Evolutionary conservation across 805 yeast species (phyloP).

Genomic region (Zygoascus bituminiphila): DNA sequence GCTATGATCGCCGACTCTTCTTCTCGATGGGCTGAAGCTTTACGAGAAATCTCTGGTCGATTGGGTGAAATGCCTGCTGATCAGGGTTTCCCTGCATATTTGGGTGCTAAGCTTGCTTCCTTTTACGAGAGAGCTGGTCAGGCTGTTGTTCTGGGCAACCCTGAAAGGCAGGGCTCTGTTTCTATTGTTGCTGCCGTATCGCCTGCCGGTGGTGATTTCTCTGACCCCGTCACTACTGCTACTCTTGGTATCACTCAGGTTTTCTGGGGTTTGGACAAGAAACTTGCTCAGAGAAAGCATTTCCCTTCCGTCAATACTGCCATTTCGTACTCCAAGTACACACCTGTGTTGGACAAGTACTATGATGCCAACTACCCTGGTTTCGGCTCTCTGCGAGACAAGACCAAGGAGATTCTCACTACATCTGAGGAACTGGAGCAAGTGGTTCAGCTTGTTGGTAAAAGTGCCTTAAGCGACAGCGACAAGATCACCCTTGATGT

Average conservation of each 20-base stretch:
- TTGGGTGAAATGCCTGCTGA: conserved; percentile 99
- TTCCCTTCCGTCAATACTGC: conserved; percentile 98
- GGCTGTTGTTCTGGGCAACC: conserved; percentile 91
- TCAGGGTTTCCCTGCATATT: conserved; percentile 99
- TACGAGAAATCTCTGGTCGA: conserved; percentile 99
- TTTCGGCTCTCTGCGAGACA: conserved; percentile 82
- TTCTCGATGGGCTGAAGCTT: conserved; percentile 99
- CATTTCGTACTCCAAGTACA: conserved; percentile 94
- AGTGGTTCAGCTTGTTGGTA: conserved; percentile 98
- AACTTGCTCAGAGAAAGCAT: conserved; percentile 98
- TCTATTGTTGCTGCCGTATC: conserved; percentile 99
- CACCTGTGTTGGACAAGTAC: conserved; percentile 74
- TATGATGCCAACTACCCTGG: conserved; percentile 84
- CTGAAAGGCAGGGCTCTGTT: conserved; percentile 93
- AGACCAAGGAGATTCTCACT: conserved; percentile 87
- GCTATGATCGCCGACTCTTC: conserved; percentile 99
- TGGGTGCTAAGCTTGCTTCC: conserved; percentile 97
- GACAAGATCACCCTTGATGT: conserved; percentile 97
- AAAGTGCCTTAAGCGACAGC: conserved; percentile 91
- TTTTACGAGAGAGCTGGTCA: conserved; percentile 99
- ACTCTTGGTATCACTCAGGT: conserved; percentile 99
- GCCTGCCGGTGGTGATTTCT: conserved; percentile 99
- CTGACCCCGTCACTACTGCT: conserved; percentile 98
- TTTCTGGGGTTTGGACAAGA: conserved; percentile 99
- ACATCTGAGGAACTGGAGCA: conserved; percentile 98